A percentile compares a stretch with the other conserved stretches of the same genome.
These are phyloP conservation scores for Phyllosticta citrichinensis DNA, from an alignment of 2,329 filamentous ascomycete genomes.

Conservation along the genomic window DNA sequence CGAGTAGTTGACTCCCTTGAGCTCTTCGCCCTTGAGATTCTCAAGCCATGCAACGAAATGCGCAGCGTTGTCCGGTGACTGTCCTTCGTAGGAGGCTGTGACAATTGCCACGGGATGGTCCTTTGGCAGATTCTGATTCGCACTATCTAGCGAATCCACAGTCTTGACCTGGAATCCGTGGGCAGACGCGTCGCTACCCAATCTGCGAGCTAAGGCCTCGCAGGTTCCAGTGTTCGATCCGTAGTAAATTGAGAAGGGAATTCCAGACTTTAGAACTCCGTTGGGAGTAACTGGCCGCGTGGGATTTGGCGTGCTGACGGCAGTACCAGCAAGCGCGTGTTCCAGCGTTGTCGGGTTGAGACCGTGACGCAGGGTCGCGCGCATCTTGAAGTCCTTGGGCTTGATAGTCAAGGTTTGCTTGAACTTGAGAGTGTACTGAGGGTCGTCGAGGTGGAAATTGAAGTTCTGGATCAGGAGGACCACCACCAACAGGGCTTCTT, in stretches of 20 bases:
- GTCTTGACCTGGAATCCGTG: constrained; percentile 28
- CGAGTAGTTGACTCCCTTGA: constrained; percentile 27
- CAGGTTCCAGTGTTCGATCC: constrained; percentile 35
- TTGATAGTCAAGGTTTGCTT: constrained; percentile 38
- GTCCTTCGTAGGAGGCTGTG: constrained; percentile 33
- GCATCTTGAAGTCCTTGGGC: constrained; percentile 31
- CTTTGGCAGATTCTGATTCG: constrained; percentile 23
- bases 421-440: constrained; percentile 34
- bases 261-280: background rate
- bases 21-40: constrained; percentile 18
- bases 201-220: constrained; percentile 29
- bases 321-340: constrained; percentile 16
- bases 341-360: constrained; percentile 24
- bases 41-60: constrained; percentile 33
- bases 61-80: constrained; percentile 33
- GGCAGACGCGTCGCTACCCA: constrained; percentile 25
- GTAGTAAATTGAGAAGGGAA: constrained; percentile 25
- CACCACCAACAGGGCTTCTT: constrained; percentile 39
- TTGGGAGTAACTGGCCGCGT: constrained; percentile 3
- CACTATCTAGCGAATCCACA: constrained; percentile 26
- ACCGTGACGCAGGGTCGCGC: constrained; percentile 23
- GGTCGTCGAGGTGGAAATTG: constrained; percentile 34
- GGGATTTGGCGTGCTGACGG: constrained; percentile 1
- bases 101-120: constrained; percentile 30
- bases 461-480: constrained; percentile 38